These are phyloP conservation scores for Chaetomium tenue DNA, from an alignment of 495 filamentous ascomycete species.

Conservation along the genomic window DNA sequence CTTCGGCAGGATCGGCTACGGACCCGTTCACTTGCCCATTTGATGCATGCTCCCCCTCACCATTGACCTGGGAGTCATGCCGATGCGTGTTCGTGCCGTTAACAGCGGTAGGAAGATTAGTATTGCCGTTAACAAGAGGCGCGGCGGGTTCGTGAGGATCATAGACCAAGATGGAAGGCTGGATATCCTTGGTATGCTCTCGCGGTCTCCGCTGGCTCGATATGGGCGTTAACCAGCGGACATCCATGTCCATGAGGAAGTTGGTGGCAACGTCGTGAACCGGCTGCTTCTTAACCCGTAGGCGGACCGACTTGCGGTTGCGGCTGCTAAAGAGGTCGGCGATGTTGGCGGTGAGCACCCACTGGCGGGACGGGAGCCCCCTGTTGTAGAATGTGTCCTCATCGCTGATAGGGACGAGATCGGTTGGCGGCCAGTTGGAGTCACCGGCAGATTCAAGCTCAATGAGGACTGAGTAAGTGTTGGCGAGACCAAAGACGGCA, in stretches of 20 bases:
- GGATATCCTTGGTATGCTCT: slow-evolving; percentile 32
- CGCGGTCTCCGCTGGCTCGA: slow-evolving; percentile 28
- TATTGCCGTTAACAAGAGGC: slow-evolving; percentile 33
- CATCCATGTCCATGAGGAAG: slow-evolving; percentile 48
- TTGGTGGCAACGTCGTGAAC: slow-evolving; percentile 34
- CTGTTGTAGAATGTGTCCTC: slow-evolving; percentile 29
- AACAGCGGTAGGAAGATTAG: slow-evolving; percentile 4
- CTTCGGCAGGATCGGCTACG: slow-evolving; percentile 21
- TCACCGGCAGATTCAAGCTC: slow-evolving; percentile 49
- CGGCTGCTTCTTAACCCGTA: slow-evolving; percentile 40
- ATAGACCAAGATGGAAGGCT: slow-evolving; percentile 33
- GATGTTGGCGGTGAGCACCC: slow-evolving; percentile 43
- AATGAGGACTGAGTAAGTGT: slow-evolving; percentile 47
- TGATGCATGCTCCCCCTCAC: slow-evolving; percentile 36
- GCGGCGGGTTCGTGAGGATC: slow-evolving; percentile 32
- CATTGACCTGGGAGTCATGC: slow-evolving; percentile 13
- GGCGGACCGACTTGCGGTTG: slow-evolving; percentile 37
- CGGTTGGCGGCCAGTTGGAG: slow-evolving; percentile 49
- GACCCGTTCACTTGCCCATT: slow-evolving; percentile 22
- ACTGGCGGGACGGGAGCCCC: slow-evolving; percentile 34
- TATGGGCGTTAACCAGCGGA: slow-evolving; percentile 43
- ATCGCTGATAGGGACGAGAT: slow-evolving; percentile 36
- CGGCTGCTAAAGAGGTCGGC: slow-evolving; percentile 42
- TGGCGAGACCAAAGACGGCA: slow-evolving; percentile 43
- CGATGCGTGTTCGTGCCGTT: slow-evolving; percentile 29